phyloP scores from a whole-genome alignment of 2,329 filamentous ascomycete genomes.

The Clonostachys rosea region DNA sequence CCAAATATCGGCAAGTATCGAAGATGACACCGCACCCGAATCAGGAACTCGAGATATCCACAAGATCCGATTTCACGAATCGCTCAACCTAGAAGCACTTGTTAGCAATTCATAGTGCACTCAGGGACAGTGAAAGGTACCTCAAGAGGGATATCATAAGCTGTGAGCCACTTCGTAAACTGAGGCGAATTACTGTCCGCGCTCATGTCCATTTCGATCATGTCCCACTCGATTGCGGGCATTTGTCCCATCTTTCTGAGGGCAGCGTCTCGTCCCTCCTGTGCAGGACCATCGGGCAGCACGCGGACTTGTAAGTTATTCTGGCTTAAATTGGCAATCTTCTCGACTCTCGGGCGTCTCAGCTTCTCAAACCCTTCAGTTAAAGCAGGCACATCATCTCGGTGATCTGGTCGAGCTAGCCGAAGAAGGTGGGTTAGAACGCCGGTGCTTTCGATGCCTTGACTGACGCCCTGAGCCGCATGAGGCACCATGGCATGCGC shows the following conservation, averaged over 20 bases:
- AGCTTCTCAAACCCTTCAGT: not conserved
- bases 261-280: not conserved
- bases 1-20: no score
- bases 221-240: not conserved
- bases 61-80: no score
- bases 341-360: not conserved
- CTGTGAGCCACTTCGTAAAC: no score
- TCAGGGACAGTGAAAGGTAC: no score
- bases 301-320: not conserved
- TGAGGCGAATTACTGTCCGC: no score
- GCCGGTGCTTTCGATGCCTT: slow-evolving; percentile 3
- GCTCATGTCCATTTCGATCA: no score
- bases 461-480: slow-evolving; percentile 3
- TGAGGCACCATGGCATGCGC: slow-evolving; percentile 14
- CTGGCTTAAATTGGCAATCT: not conserved
- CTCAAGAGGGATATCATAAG: no score
- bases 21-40: no score
- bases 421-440: not conserved
- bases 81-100: no score
- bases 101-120: no score
- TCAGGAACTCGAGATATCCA: no score
- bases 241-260: not conserved
- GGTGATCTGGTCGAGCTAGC: not conserved
- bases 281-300: not conserved
- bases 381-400: not conserved